Percentiles rank a stretch among this genome's conserved stretches.
Evolutionary conservation across 1,284 basidiomycete genomes (phyloP).

Genomic region (Lignosus rhinocerotis): DNA sequence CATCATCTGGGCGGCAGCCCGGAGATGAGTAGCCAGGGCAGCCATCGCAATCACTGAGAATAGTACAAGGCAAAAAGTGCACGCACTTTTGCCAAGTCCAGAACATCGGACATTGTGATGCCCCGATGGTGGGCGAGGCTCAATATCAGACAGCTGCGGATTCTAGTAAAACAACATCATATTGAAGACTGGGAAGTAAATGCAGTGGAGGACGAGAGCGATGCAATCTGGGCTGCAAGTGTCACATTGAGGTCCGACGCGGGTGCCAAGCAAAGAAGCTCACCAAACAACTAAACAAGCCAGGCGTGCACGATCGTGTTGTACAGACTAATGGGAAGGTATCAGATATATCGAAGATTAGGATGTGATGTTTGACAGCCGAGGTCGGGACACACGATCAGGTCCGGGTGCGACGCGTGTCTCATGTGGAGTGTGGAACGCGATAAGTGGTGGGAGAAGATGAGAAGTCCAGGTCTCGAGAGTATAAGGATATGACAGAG

Average conservation of each 20-base stretch:
- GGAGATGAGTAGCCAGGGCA: neutral
- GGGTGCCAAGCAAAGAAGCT: neutral
- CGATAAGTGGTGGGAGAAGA: neutral
- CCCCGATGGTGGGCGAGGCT: too few species aligned
- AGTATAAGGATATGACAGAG: conserved; percentile 25
- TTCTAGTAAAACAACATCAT: conserved; percentile 21
- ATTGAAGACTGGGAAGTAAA: conserved; percentile 3
- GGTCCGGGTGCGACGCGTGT: conserved; percentile 2
- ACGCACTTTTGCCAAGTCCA: neutral
- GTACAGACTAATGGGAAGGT: conserved; percentile 2
- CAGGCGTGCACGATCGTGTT: neutral
- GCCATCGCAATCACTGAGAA: too few species aligned
- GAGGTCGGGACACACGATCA: neutral
- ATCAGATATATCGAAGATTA: neutral
- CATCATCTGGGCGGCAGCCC: neutral
- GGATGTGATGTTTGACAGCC: neutral
- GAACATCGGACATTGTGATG: too few species aligned
- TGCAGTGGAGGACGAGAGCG: conserved; percentile 5
- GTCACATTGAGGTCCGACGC: neutral
- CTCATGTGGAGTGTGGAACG: neutral
- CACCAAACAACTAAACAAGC: neutral
- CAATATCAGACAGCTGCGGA: neutral
- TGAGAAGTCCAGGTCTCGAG: conserved; percentile 11
- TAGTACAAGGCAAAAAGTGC: neutral
- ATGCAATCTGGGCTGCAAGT: conserved; percentile 18